Evolutionary conservation across 768 basidiomycete genomes (phyloP), one percentile per base, ranked within the genome.

Genomic region (Mycena pura): DNA sequence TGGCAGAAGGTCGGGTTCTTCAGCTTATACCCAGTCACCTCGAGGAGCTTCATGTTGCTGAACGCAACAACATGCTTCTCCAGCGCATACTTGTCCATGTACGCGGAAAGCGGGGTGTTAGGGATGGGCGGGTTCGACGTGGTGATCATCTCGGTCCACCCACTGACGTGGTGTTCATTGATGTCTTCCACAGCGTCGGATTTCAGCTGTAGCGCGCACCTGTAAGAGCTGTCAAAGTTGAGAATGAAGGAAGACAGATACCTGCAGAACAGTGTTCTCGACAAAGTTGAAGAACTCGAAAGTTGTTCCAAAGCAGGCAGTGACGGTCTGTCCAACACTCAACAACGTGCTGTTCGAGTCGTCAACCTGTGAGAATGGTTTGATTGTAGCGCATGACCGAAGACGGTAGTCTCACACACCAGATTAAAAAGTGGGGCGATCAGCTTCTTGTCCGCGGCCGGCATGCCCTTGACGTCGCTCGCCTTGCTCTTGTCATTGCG

Each of bases 91-190:
- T 84, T 83, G 73, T 92, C 90, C 86, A 92, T 88, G 73, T 93
- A 95, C 1, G 92, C 89, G 21, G 80, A 85, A 62, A 94, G 74
- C 1, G 89, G 91, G 0, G 90, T 87, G 60, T 90, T 88, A 11
- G 82, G 78, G 57, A 92, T 80, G 3, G 89, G 89, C 25, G 91
- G 91, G 34, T 85, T 82, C 31, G 92, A 89, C 43, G 76, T 85
- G 21, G 77, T 76, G 66, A 93, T 82, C 89, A 95, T 92, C 71
- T 91, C 82, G 7, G 87, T 91, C 93, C 93, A 95, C 11, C 85
- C 86, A 51, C 84, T 78, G 29, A 93, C 90, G 69, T 95, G 93
- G 46, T 87, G 84, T 69, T 93, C 92, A 69, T 94, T 95, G 69
- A 93, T 91, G 47, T 92, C 90, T 69, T 93, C 91, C 8, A 93